Evolutionary conservation across 2,329 filamentous ascomycete species (phyloP).

Genomic region (Fusarium drepaniforme): DNA sequence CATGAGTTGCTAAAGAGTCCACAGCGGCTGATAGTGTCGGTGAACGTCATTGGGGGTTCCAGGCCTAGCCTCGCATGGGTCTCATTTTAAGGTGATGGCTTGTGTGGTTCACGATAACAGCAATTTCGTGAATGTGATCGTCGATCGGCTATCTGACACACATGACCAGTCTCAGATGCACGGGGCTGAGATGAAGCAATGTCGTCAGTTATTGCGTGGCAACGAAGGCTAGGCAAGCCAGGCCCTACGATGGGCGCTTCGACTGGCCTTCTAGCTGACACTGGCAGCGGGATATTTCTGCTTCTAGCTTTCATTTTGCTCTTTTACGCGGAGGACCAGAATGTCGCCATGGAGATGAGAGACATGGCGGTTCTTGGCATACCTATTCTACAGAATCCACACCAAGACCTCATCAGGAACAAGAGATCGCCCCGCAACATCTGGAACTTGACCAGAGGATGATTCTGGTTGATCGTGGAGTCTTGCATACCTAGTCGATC

Average conservation of each 20-base stretch:
- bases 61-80: conserved; percentile 13
- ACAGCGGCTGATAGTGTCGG: conserved; percentile 12
- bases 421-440: neutral
- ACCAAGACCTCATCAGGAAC: conserved; percentile 6
- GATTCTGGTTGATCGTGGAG: neutral
- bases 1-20: conserved; percentile 17
- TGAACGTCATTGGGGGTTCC: conserved; percentile 32
- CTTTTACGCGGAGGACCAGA: neutral
- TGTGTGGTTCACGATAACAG: conserved; percentile 10
- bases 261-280: conserved; percentile 1
- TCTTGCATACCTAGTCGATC: neutral
- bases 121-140: conserved; percentile 35
- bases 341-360: conserved; percentile 9
- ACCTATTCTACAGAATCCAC: neutral
- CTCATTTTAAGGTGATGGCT: conserved; percentile 6
- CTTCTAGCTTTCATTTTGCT: neutral
- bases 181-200: conserved; percentile 21
- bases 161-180: conserved; percentile 26
- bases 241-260: conserved; percentile 1
- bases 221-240: conserved; percentile 5
- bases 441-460: conserved; percentile 7
- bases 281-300: neutral
- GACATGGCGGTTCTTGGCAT: neutral
- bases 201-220: conserved; percentile 14
- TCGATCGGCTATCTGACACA: conserved; percentile 43